Evolutionary conservation across 257 asterid species (phyloP).

Genomic region (Scutellaria minor): DNA sequence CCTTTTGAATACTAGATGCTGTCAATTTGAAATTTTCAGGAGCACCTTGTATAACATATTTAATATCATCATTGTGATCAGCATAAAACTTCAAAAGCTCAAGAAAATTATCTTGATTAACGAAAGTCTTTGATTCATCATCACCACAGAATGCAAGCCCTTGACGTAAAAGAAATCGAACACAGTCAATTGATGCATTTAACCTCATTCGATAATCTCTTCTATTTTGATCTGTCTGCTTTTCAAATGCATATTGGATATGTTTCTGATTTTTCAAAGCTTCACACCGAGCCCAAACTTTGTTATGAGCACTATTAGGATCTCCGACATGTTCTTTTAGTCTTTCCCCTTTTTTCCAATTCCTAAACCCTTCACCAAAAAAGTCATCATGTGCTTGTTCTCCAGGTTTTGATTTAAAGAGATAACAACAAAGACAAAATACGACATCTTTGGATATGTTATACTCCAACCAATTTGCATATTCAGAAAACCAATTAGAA

Average conservation of each 20-base stretch:
- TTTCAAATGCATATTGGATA: neutral
- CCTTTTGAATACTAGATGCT: slow-evolving; percentile 8
- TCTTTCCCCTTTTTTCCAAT: neutral
- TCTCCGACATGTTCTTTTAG: neutral
- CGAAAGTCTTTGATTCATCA: neutral
- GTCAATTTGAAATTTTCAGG: slow-evolving; percentile 18
- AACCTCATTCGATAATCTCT: neutral
- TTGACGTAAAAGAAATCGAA: neutral
- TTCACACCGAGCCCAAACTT: neutral
- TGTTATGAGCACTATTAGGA: neutral
- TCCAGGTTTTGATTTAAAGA: neutral
- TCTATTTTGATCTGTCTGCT: neutral
- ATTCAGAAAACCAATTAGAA: too few relatives aligned
- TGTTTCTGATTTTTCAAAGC: neutral
- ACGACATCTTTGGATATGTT: too few relatives aligned
- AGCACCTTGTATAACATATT: neutral
- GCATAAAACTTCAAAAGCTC: neutral
- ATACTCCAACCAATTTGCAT: too few relatives aligned
- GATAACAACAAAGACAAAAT: neutral
- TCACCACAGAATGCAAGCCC: slow-evolving; percentile 3
- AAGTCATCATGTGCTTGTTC: neutral
- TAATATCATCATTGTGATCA: too few relatives aligned
- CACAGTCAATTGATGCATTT: neutral
- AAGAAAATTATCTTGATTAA: neutral
- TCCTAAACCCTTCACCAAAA: neutral